These are phyloP conservation scores for Forsythia suspensa DNA, from an alignment of 257 asterid genomes.

Conservation along the genomic window DNA sequence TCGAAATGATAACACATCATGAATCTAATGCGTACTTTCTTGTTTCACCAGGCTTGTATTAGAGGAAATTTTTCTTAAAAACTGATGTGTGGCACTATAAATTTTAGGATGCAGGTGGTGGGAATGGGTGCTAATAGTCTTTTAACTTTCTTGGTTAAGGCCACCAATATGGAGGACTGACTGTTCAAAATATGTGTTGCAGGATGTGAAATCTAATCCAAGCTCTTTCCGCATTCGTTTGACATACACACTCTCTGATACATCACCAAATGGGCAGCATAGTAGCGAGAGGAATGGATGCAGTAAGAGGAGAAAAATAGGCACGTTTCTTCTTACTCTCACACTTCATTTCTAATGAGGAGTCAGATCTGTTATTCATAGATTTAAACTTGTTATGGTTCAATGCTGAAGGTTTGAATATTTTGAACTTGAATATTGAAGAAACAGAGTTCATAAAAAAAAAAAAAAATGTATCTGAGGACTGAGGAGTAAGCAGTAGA, in stretches of 20 bases:
- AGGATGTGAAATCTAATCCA: slow-evolving; percentile 60
- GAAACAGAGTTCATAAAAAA: neutral
- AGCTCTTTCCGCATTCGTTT: slow-evolving; percentile 65
- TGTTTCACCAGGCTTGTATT: neutral
- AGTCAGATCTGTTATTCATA: slow-evolving; percentile 3
- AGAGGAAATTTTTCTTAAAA: neutral
- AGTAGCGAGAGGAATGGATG: slow-evolving; percentile 43
- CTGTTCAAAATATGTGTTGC: slow-evolving; percentile 30
- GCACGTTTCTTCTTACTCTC: slow-evolving; percentile 23
- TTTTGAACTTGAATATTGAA: slow-evolving; percentile 11
- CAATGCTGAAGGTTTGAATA: neutral
- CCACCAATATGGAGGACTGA: slow-evolving; percentile 1
- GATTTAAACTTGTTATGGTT: neutral
- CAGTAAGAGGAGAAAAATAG: slow-evolving; percentile 81
- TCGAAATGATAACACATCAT: neutral
- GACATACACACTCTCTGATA: slow-evolving; percentile 50
- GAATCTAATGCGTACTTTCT: neutral
- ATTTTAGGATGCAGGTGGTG: neutral
- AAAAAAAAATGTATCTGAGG: neutral
- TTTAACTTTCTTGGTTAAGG: slow-evolving; percentile 8
- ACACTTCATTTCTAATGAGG: neutral
- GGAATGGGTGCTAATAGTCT: slow-evolving; percentile 13
- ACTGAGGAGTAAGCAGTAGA: too few relatives aligned
- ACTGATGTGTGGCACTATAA: slow-evolving; percentile 14
- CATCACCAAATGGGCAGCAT: slow-evolving; percentile 35